phyloP scores from a whole-genome alignment of 2,329 filamentous ascomycete genomes.

The Colletotrichum sp. region DNA sequence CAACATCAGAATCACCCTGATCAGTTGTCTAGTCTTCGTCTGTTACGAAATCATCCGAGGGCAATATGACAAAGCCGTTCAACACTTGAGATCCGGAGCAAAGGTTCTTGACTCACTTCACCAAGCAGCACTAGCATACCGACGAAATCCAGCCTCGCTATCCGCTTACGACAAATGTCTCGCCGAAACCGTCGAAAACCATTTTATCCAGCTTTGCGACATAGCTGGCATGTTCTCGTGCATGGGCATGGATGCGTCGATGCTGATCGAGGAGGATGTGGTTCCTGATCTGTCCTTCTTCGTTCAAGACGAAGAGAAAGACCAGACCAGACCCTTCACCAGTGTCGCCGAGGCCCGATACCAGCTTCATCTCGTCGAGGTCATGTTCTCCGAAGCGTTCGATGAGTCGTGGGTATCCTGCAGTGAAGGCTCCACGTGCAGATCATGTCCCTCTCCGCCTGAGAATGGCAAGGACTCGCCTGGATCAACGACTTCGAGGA shows the following conservation, averaged over 20 bases:
- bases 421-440: background rate
- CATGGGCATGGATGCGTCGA: slow-evolving; percentile 9
- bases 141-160: background rate
- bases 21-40: slow-evolving; percentile 9
- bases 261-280: slow-evolving; percentile 1
- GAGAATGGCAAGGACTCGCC: background rate
- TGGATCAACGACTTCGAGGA: background rate
- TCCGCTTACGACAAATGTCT: background rate
- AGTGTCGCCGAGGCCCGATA: slow-evolving; percentile 3
- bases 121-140: background rate
- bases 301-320: background rate
- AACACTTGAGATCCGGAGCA: background rate
- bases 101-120: slow-evolving; percentile 8
- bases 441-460: background rate
- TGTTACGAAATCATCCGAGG: slow-evolving; percentile 11
- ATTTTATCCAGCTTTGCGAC: slow-evolving; percentile 10
- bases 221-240: slow-evolving; percentile 3
- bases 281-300: slow-evolving; percentile 12
- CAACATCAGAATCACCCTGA: slow-evolving; percentile 7
- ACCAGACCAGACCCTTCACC: background rate
- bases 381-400: background rate
- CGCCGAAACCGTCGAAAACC: background rate
- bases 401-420: background rate
- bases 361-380: background rate
- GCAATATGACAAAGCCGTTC: slow-evolving; percentile 3